Conservation (phyloP, 2,329 filamentous ascomycete species). For the Phialemonium atrogriseum region DNA sequence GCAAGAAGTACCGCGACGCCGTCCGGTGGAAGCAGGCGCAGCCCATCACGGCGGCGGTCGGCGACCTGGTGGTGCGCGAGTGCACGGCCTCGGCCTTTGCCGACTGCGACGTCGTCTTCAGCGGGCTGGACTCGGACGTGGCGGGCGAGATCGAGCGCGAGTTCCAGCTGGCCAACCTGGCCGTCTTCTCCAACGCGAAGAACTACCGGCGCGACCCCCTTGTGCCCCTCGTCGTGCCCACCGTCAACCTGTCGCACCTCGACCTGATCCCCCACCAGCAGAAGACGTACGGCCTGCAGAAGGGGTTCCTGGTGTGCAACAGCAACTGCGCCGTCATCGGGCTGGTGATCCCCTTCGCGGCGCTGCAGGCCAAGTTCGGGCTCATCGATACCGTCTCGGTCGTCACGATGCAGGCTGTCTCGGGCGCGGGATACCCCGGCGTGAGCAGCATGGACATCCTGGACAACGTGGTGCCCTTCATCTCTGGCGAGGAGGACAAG, state of each 20-base stretch:
- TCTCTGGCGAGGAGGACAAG: constrained; percentile 91
- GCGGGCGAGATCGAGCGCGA: constrained; percentile 89
- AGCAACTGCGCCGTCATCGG: constrained; percentile 97
- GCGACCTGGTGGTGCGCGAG: constrained; percentile 74
- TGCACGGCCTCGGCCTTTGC: constrained; percentile 75
- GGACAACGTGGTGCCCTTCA: constrained; percentile 93
- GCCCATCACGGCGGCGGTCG: constrained; percentile 67
- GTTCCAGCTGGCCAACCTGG: constrained; percentile 79
- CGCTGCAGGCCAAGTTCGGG: constrained; percentile 79
- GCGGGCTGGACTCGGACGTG: constrained; percentile 84
- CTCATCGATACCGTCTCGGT: constrained; percentile 68
- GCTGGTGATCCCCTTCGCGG: constrained; percentile 88
- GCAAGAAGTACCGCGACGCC: constrained; percentile 91
- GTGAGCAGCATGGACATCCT: constrained; percentile 92
- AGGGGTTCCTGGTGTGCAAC: constrained; percentile 94
- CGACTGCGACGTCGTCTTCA: constrained; percentile 91
- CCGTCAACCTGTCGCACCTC: constrained; percentile 84
- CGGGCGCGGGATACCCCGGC: constrained; percentile 83
- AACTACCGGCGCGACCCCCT: constrained; percentile 89
- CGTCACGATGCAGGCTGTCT: constrained; percentile 92
- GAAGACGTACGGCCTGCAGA: constrained; percentile 60
- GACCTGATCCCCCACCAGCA: constrained; percentile 85
- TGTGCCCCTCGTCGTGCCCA: constrained; percentile 89
- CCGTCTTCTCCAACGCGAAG: constrained; percentile 96
- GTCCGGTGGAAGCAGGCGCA: constrained; percentile 89